These are phyloP conservation scores for Paecilomyces sp. DNA, from an alignment of 2,329 filamentous ascomycete genomes.

Conservation along the genomic window DNA sequence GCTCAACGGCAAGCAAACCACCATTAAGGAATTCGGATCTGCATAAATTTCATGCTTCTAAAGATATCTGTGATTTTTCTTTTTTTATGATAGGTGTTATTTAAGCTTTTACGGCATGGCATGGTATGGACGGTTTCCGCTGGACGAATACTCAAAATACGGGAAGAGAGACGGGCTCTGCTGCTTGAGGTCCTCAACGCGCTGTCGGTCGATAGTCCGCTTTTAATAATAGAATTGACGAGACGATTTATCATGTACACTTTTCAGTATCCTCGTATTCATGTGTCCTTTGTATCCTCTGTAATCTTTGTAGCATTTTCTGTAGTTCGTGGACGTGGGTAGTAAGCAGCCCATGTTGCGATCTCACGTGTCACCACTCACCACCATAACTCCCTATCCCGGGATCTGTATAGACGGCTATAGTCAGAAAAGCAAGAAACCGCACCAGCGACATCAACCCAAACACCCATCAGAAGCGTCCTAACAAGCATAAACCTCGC, in stretches of 20 bases:
- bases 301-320: neutral
- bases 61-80: neutral
- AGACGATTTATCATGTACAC: neutral
- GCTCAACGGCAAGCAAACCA: constrained; percentile 57
- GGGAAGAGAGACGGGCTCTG: neutral
- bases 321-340: neutral
- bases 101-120: neutral
- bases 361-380: neutral
- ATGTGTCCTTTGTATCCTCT: too few species aligned
- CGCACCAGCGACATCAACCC: neutral
- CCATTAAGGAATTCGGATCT: constrained; percentile 53
- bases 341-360: too few species aligned
- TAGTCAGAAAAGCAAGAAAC: neutral
- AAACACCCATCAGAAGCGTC: neutral
- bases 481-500: neutral
- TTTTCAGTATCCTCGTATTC: neutral
- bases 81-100: neutral
- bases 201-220: neutral
- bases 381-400: neutral
- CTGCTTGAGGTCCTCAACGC: neutral
- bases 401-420: neutral
- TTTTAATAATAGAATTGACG: neutral
- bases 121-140: neutral
- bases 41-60: constrained; percentile 2
- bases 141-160: neutral